A percentile compares a stretch with the other conserved stretches of the same genome.
These are phyloP conservation scores for Chlorella sp. DNA, from an alignment of 139 green algal species.

Conservation along the genomic window DNA sequence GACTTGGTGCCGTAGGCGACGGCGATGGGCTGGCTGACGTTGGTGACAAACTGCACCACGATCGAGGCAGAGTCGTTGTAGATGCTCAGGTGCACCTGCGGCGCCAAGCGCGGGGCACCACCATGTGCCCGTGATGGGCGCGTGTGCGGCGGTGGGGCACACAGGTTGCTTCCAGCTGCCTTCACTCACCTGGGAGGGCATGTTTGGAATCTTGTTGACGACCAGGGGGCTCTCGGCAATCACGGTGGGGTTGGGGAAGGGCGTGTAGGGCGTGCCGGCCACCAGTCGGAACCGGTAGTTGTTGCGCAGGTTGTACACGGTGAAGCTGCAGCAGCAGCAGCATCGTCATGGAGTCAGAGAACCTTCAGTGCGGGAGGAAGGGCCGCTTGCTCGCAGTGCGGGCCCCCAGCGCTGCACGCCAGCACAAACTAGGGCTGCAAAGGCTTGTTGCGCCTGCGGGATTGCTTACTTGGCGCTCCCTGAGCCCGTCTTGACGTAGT, in stretches of 20 bases:
- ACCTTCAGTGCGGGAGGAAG: too few relatives aligned
- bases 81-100: not conserved
- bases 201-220: not conserved
- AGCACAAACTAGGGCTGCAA: not conserved
- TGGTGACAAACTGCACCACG: not conserved
- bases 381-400: too few relatives aligned
- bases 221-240: not conserved
- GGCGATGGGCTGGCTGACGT: not conserved
- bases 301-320: not conserved
- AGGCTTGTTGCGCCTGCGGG: not conserved
- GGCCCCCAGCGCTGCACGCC: too few relatives aligned
- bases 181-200: not conserved
- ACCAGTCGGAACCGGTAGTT: not conserved
- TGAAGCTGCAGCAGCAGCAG: not conserved
- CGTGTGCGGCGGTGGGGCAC: too few relatives aligned
- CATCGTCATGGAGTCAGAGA: not conserved
- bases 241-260: not conserved
- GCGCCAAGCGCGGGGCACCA: too few relatives aligned
- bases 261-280: not conserved
- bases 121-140: too few relatives aligned
- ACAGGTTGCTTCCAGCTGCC: too few relatives aligned
- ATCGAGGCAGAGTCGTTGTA: not conserved
- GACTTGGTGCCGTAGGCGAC: too few relatives aligned
- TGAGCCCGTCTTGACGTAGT: not conserved
- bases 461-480: not conserved